phyloP scores from a whole-genome alignment of 441 rosid genomes.

The Aquilaria agallochum region DNA sequence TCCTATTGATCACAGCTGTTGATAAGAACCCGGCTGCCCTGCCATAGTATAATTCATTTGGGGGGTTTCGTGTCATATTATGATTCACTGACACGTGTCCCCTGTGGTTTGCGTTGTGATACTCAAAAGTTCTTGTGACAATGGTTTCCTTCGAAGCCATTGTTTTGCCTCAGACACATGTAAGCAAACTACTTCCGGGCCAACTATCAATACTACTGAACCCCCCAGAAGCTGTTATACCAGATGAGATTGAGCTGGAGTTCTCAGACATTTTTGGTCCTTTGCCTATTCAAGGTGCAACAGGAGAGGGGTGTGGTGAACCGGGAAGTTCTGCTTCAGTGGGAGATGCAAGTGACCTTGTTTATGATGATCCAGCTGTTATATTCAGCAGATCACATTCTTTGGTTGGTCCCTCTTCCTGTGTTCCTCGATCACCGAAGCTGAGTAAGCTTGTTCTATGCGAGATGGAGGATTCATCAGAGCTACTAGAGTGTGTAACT shows the following conservation, averaged over 20 bases:
- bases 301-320: conserved; percentile 28
- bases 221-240: conserved; percentile 36
- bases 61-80: background rate
- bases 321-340: conserved; percentile 23
- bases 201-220: conserved; percentile 42
- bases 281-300: conserved; percentile 37
- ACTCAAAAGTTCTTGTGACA: conserved; percentile 5
- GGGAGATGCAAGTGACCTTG: conserved; percentile 39
- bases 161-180: conserved; percentile 33
- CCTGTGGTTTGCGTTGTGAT: conserved; percentile 22
- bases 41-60: background rate
- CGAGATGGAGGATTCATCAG: conserved; percentile 49
- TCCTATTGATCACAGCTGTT: conserved; percentile 47
- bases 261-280: conserved; percentile 95
- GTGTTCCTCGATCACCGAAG: conserved; percentile 54
- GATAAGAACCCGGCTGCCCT: conserved; percentile 43
- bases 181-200: conserved; percentile 32
- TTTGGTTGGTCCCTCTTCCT: conserved; percentile 75
- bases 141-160: conserved; percentile 76
- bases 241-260: conserved; percentile 74
- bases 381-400: conserved; percentile 84
- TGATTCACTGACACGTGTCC: background rate
- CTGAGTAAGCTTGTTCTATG: conserved; percentile 54
- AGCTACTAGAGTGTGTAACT: conserved; percentile 37
- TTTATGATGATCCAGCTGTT: conserved; percentile 67